phyloP scores from a whole-genome alignment of 2,329 filamentous ascomycete species.

The Hysterium pulicare region DNA sequence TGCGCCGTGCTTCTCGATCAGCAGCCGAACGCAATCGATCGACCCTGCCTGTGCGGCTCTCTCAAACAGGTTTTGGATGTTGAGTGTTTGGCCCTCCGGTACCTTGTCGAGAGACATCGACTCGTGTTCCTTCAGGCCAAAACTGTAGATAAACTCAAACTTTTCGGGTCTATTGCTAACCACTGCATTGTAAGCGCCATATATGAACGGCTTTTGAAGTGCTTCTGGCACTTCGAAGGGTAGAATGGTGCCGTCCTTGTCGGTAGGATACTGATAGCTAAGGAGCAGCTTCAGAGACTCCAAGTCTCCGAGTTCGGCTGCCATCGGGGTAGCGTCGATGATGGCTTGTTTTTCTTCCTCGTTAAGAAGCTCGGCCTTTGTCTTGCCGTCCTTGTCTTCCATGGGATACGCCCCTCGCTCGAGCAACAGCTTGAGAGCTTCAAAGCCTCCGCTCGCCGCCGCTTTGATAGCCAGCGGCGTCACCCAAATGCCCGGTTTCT shows the following conservation, averaged over 20 bases:
- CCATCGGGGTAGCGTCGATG: background rate
- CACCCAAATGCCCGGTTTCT: background rate
- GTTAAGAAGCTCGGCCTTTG: background rate
- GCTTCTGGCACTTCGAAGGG: background rate
- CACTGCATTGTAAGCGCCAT: constrained; percentile 3
- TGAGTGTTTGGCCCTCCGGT: no score
- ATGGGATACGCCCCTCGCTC: background rate
- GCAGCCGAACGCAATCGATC: background rate
- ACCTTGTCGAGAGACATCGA: constrained; percentile 5
- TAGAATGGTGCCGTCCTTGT: background rate
- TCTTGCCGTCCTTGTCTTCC: background rate
- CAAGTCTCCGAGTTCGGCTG: background rate
- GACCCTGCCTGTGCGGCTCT: background rate
- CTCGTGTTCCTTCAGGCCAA: background rate
- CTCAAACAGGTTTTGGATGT: background rate
- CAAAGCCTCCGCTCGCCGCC: background rate
- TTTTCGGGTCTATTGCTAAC: background rate
- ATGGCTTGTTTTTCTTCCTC: background rate
- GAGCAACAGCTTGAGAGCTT: background rate
- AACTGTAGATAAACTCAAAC: constrained; percentile 4
- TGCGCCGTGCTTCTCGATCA: background rate
- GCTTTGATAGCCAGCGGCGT: background rate
- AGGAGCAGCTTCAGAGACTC: background rate
- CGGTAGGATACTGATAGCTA: background rate
- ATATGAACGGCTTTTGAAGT: background rate